These are phyloP conservation scores for Ophiostoma ulmi DNA, from an alignment of 2,329 filamentous ascomycete genomes.

Conservation along the genomic window DNA sequence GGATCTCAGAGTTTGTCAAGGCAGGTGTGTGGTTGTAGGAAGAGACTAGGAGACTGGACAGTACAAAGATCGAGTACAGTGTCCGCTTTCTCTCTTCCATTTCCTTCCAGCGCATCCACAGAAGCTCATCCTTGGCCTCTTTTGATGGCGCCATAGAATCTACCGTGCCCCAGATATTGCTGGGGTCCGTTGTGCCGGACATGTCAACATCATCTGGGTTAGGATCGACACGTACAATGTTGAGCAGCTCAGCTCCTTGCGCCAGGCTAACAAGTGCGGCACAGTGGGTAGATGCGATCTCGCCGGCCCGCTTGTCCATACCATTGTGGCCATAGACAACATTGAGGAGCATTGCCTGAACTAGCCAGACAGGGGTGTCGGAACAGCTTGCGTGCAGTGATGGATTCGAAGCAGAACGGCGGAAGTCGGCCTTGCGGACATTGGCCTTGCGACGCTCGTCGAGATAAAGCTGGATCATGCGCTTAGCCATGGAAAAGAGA, in stretches of 20 bases:
- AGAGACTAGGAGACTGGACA: slow-evolving; percentile 85
- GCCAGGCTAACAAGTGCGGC: slow-evolving; percentile 86
- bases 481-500: slow-evolving; percentile 88
- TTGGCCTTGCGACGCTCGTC: slow-evolving; percentile 86
- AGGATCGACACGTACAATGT: slow-evolving; percentile 43
- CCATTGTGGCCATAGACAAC: slow-evolving; percentile 95
- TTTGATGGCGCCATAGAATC: slow-evolving; percentile 31
- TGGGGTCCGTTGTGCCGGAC: slow-evolving; percentile 43
- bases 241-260: slow-evolving; percentile 71
- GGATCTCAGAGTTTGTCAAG: slow-evolving; percentile 89
- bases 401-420: slow-evolving; percentile 42
- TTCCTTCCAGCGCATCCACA: slow-evolving; percentile 86
- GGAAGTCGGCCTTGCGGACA: slow-evolving; percentile 59
- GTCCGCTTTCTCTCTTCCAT: slow-evolving; percentile 89
- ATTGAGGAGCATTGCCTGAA: slow-evolving; percentile 94
- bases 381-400: slow-evolving; percentile 51
- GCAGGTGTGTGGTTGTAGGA: slow-evolving; percentile 90
- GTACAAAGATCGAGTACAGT: slow-evolving; percentile 81
- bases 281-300: slow-evolving; percentile 89
- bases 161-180: slow-evolving; percentile 39
- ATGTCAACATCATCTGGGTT: slow-evolving; percentile 49
- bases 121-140: slow-evolving; percentile 54
- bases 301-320: slow-evolving; percentile 81
- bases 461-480: slow-evolving; percentile 88
- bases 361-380: slow-evolving; percentile 85